Evolutionary conservation across 1,284 basidiomycete species (phyloP).

Genomic region (Hypsizygus ulmarius): DNA sequence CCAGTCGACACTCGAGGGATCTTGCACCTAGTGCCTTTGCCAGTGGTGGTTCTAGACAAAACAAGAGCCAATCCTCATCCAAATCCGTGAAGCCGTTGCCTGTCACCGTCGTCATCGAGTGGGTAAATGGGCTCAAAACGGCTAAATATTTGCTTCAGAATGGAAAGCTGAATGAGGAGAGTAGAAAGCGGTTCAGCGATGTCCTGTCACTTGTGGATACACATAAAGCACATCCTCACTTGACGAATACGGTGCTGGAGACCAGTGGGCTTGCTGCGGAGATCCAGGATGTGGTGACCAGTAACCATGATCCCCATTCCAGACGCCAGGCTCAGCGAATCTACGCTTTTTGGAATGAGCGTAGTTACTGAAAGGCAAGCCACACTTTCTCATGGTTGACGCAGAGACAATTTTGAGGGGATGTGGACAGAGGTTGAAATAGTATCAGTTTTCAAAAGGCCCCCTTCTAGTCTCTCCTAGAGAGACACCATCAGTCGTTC

Average conservation of each 20-base stretch:
- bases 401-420: too few species aligned
- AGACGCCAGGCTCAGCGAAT: constrained; percentile 8
- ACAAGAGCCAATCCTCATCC: not conserved
- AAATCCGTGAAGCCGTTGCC: not conserved
- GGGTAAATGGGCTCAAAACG: constrained; percentile 21
- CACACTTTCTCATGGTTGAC: too few species aligned
- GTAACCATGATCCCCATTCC: constrained; percentile 5
- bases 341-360: constrained; percentile 6
- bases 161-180: constrained; percentile 17
- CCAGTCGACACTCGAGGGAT: too few species aligned
- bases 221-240: constrained; percentile 16
- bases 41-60: too few species aligned
- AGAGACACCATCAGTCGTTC: too few species aligned
- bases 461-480: too few species aligned
- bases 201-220: constrained; percentile 22
- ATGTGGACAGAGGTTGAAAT: too few species aligned
- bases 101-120: constrained; percentile 11
- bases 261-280: constrained; percentile 20
- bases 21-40: too few species aligned
- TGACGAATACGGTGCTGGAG: constrained; percentile 22
- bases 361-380: not conserved
- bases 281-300: constrained; percentile 19
- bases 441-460: too few species aligned
- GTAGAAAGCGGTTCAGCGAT: constrained; percentile 17
- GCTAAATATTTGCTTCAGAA: constrained; percentile 18